Evolutionary conservation across 345 rosid species (phyloP).

Genomic region (Arabidopsis thaliana): TAIR10.1 NC_003070.9:1743001-1743500

Average conservation of each 20-base stretch:
- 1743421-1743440: not conserved
- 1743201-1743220: not conserved
- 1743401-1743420: not conserved
- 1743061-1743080: not conserved
- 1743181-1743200: not conserved
- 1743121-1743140: not conserved
- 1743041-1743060: not conserved
- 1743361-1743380: not conserved
- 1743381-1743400: constrained; percentile 16
- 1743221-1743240: too few relatives aligned
- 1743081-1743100: constrained; percentile 5
- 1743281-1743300: not conserved
- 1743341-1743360: not conserved
- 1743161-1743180: constrained; percentile 26
- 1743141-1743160: constrained; percentile 8
- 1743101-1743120: not conserved
- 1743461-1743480: too few relatives aligned
- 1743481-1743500: too few relatives aligned
- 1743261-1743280: constrained; percentile 15
- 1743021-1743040: not conserved
- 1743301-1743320: not conserved
- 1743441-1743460: too few relatives aligned
- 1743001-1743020: not conserved
- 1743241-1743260: not conserved
- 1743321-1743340: not conserved